These are phyloP conservation scores for Dendrostoma leiphaemia DNA, from an alignment of 2,329 filamentous ascomycete species.

Conservation along the genomic window DNA sequence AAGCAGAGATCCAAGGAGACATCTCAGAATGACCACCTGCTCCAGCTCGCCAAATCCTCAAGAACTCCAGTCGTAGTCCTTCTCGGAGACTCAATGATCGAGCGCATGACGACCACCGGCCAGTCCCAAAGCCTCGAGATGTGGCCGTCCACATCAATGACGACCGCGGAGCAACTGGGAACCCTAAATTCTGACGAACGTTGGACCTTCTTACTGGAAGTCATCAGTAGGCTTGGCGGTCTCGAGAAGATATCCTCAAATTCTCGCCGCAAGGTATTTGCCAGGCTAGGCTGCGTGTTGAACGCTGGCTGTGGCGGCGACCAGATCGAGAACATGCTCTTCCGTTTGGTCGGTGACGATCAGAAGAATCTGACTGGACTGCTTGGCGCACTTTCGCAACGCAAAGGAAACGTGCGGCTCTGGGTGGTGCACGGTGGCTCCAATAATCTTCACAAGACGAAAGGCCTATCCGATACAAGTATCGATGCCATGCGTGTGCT, in stretches of 20 bases:
- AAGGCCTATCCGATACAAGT: constrained; percentile 15
- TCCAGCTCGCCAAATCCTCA: background rate
- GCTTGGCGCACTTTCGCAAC: background rate
- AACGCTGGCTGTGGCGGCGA: constrained; percentile 26
- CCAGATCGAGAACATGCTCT: constrained; percentile 24
- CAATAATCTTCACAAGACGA: constrained; percentile 22
- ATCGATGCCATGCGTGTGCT: background rate
- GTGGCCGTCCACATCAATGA: constrained; percentile 17
- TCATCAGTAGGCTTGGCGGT: background rate
- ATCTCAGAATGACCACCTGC: background rate
- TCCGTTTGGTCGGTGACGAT: constrained; percentile 19
- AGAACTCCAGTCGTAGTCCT: constrained; percentile 7
- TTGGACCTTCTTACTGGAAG: background rate
- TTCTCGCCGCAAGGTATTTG: background rate
- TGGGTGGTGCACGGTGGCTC: constrained; percentile 23
- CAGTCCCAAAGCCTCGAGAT: constrained; percentile 15
- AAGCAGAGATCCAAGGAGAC: background rate
- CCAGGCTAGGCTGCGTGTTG: constrained; percentile 12
- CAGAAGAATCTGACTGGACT: background rate
- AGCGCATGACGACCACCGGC: constrained; percentile 24
- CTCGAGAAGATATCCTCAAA: background rate
- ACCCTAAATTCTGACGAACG: background rate
- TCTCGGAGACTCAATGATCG: constrained; percentile 25
- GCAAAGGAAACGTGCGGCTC: constrained; percentile 11
- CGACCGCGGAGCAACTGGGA: background rate